A percentile compares a stretch with the other conserved stretches of the same genome.
phyloP scores from a whole-genome alignment of 148 eudicot genomes.

The Persicaria maculosa region DNA sequence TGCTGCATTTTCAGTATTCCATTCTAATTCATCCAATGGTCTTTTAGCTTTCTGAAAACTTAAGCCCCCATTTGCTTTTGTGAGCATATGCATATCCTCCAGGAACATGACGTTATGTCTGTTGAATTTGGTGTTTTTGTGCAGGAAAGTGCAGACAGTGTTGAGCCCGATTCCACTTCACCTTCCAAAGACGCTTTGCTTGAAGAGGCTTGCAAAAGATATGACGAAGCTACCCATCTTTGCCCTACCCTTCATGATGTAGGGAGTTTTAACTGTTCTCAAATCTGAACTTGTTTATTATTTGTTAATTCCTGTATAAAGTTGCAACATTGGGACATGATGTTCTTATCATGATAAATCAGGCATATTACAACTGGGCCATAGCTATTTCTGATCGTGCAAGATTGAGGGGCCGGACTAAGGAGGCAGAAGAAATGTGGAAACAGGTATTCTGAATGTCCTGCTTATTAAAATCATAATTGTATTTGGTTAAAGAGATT shows the following conservation, averaged over 20 bases:
- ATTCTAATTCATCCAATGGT: no score
- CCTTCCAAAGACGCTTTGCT: slow-evolving; percentile 93
- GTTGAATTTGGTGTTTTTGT: slow-evolving; percentile 11
- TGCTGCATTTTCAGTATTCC: background rate
- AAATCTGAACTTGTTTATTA: background rate
- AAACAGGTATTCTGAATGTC: slow-evolving; percentile 52
- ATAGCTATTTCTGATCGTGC: slow-evolving; percentile 98
- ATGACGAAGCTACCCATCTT: slow-evolving; percentile 82
- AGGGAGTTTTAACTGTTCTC: slow-evolving; percentile 19
- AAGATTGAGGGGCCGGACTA: slow-evolving; percentile 94
- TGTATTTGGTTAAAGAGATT: background rate
- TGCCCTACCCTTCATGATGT: slow-evolving; percentile 97
- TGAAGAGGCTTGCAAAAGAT: slow-evolving; percentile 92
- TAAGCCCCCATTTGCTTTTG: background rate
- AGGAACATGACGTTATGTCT: background rate
- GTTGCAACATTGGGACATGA: background rate
- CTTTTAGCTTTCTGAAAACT: background rate
- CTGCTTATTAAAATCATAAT: background rate
- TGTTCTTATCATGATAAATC: slow-evolving; percentile 8
- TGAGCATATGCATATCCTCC: background rate
- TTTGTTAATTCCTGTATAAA: background rate
- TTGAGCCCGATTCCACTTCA: slow-evolving; percentile 74
- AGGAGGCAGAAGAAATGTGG: slow-evolving; percentile 98
- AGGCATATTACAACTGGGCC: slow-evolving; percentile 89
- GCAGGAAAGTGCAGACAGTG: slow-evolving; percentile 98